Evolutionary conservation across 768 basidiomycete species (phyloP), one percentile per base, ranked within the genome.

Genomic region (Serendipita sp.): DNA sequence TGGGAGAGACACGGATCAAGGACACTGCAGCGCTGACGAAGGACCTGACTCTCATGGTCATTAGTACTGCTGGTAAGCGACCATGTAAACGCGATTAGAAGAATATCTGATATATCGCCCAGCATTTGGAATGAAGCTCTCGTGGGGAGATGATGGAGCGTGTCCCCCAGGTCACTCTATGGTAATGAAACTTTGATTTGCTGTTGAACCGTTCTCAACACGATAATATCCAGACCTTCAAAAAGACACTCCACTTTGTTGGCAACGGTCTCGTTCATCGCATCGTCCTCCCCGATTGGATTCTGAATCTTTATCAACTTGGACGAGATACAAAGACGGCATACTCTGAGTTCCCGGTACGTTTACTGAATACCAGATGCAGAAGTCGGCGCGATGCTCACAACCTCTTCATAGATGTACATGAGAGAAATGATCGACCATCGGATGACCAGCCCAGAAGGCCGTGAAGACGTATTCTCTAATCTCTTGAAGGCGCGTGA

Each of bases 401-500:
- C 32, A 28, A 23, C 10, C 56, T 7, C 30, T 8, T 32, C 35
- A 2, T 67, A 80, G 78, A 67, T 13, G 48, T 81, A 81, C 66
- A 78, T 83, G 76, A 65, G 69, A 2, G 81, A 83, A 69, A 83
- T 83, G 81, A 80, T 83, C 47, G 69, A 72, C n/a, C 76, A 75
- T 41, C 78, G 81, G 3, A 73, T 75, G 48, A 52, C 56, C 3
- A 28, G 23, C 5, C 56, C 56, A 3, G 28, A 35, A 7, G 75
- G 76, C 66, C 75, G 76, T 41, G 70, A 60, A 64, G 83, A 85
- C 71, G 72, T 84, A 16, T 80, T 85, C 68, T 79, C 73, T 67
- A 79, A 76, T 68, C 73, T 84, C 23, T 71, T 84, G 41, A 76
- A 76, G 66, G 80, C 81, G 5, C 83, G 79, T 69, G 76, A 78